These are phyloP conservation scores for Fusarium buharicum DNA, from an alignment of 2,329 filamentous ascomycete species.

Conservation along the genomic window DNA sequence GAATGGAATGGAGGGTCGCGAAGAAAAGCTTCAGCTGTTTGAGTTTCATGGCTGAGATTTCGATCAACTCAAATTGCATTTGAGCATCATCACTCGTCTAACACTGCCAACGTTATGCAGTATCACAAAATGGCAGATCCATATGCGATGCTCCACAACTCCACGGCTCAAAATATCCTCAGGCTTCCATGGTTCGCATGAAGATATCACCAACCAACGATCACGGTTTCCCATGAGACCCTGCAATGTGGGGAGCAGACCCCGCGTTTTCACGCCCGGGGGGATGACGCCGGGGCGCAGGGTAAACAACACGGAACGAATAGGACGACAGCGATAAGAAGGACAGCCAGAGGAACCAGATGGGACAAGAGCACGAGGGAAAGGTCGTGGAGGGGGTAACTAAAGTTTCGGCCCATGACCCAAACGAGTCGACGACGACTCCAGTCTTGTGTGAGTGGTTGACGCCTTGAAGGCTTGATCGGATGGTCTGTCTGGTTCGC, in stretches of 20 bases:
- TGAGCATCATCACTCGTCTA: not conserved
- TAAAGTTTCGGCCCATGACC: constrained; percentile 34
- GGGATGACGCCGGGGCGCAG: constrained; percentile 40
- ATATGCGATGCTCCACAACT: constrained; percentile 9
- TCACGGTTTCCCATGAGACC: constrained; percentile 29
- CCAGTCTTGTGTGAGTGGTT: constrained; percentile 13
- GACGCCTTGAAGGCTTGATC: constrained; percentile 33
- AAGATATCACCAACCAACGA: constrained; percentile 20
- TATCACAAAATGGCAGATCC: constrained; percentile 7
- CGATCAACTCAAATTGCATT: not conserved
- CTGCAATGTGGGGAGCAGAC: constrained; percentile 42
- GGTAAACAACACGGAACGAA: constrained; percentile 35
- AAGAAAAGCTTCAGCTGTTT: constrained; percentile 8
- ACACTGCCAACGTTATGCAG: not conserved
- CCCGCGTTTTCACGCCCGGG: constrained; percentile 42
- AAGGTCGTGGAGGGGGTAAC: constrained; percentile 24
- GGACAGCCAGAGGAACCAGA: constrained; percentile 18
- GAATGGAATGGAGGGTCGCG: not conserved
- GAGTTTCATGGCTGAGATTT: constrained; percentile 19
- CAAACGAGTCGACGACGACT: constrained; percentile 34
- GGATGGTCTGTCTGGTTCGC: constrained; percentile 26
- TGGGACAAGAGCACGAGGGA: constrained; percentile 37
- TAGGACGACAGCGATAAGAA: constrained; percentile 41
- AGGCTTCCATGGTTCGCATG: constrained; percentile 4
- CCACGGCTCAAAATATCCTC: constrained; percentile 9